Percentiles rank a stretch among this genome's conserved stretches.
Evolutionary conservation across 164 flowering plant species (phyloP).

Genomic region (Stephania japonica): DNA sequence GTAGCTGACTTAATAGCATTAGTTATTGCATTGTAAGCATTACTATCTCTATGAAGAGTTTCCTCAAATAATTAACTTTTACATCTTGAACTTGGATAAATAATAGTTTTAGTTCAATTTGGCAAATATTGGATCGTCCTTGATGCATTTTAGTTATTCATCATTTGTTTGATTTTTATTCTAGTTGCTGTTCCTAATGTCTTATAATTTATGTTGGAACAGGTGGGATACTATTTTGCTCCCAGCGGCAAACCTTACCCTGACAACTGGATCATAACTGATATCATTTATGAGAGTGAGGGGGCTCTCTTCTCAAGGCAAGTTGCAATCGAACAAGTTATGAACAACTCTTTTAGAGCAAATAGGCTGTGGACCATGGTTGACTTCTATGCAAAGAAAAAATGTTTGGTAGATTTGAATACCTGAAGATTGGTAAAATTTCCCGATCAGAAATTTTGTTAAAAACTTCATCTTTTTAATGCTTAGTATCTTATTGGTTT

Average conservation of each 20-base stretch:
- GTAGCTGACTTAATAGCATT: too few species aligned
- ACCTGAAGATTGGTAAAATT: background rate
- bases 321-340: constrained; percentile 13
- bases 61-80: too few species aligned
- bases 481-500: background rate
- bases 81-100: too few species aligned
- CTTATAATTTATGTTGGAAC: constrained; percentile 30
- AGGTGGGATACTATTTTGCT: constrained; percentile 98
- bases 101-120: too few species aligned
- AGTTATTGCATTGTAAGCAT: too few species aligned
- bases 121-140: too few species aligned
- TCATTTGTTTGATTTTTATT: constrained; percentile 1
- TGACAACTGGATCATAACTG: constrained; percentile 98
- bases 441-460: background rate
- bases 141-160: background rate
- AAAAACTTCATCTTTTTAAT: background rate
- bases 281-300: constrained; percentile 82
- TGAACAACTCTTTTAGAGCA: background rate
- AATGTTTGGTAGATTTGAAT: background rate
- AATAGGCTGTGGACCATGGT: too few species aligned
- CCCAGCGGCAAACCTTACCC: constrained; percentile 99
- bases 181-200: constrained; percentile 16
- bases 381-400: too few species aligned
- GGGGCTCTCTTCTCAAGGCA: constrained; percentile 82
- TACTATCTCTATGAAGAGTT: too few species aligned